Evolutionary conservation across 75 land plant genomes (phyloP), one percentile per base, ranked within the genome.

Genomic region (Pinus tabuliformis): DNA sequence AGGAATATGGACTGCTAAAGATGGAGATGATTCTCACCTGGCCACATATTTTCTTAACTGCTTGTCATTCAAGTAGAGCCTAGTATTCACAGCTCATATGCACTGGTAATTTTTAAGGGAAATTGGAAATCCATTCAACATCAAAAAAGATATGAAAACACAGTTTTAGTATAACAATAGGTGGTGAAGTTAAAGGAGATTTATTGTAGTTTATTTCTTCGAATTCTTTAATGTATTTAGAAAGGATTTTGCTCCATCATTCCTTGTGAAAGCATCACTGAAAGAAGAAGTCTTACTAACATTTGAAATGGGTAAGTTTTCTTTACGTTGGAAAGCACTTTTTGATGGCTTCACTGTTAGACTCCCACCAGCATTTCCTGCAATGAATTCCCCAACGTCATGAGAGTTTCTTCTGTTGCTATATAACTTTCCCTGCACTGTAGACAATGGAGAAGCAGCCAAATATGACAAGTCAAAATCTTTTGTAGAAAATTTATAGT

Each of bases 151-250:
- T n/a, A n/a, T n/a, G n/a, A n/a, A n/a, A n/a, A n/a, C n/a, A n/a
- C n/a, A n/a, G n/a, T n/a, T n/a, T n/a, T n/a, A n/a, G n/a, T n/a
- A n/a, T n/a, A n/a, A n/a, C n/a, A n/a, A n/a, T n/a, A n/a, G n/a
- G n/a, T n/a, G n/a, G n/a, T n/a, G n/a, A n/a, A n/a, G n/a, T n/a
- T n/a, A n/a, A n/a, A n/a, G n/a, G n/a, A n/a, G n/a, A n/a, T n/a
- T n/a, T n/a, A n/a, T n/a, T n/a, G n/a, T n/a, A n/a, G n/a, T n/a
- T n/a, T n/a, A n/a, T 62, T 88, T 89, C 75, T 84, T 90, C 0
- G 81, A 62, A 74, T 75, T 80, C 39, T 80, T 83, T 59, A 91
- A 78, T 83, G 85, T 88, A 78, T 88, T 89, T 6, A 82, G 78
- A 63, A 88, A 91, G 9, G 85, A 84, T 14, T 88, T 39, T 75